A percentile compares a stretch with the other conserved stretches of the same genome.
Conservation (phyloP, 2,329 filamentous ascomycete species). For the Trichophyton simii region DNA sequence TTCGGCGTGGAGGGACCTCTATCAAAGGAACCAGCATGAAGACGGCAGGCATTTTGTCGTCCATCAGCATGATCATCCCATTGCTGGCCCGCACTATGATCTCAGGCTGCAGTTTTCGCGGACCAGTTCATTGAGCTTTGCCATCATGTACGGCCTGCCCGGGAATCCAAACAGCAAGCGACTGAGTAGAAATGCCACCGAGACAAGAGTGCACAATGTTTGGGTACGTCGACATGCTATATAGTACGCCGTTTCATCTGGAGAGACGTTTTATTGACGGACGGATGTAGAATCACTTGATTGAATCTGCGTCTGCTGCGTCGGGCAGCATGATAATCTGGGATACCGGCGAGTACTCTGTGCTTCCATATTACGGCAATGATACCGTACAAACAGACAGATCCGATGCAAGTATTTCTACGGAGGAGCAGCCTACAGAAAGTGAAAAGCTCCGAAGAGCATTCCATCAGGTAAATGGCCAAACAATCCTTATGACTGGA, state of each 20-base stretch:
- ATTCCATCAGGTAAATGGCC: background rate
- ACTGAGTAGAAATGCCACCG: conserved; percentile 48
- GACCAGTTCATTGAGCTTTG: conserved; percentile 52
- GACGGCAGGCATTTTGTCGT: conserved; percentile 51
- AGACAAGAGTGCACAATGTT: conserved; percentile 49
- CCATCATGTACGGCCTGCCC: conserved; percentile 51
- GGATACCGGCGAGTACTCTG: conserved; percentile 48
- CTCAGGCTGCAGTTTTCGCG: conserved; percentile 57
- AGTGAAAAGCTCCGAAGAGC: background rate
- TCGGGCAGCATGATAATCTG: conserved; percentile 51
- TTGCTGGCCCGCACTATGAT: conserved; percentile 58
- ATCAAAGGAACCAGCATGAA: conserved; percentile 34
- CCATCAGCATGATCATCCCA: conserved; percentile 60
- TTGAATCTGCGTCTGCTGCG: conserved; percentile 43
- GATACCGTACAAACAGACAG: conserved; percentile 8
- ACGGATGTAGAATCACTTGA: conserved; percentile 43
- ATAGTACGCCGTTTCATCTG: background rate
- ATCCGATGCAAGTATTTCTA: background rate
- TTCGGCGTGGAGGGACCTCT: conserved; percentile 34
- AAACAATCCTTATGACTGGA: background rate
- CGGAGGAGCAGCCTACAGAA: background rate
- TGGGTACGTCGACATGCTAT: conserved; percentile 34
- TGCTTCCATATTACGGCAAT: conserved; percentile 36
- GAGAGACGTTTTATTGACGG: background rate
- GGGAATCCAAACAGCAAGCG: conserved; percentile 45